Conservation (phyloP, 768 basidiomycete species). For the Tricholoma furcatifolium region DNA sequence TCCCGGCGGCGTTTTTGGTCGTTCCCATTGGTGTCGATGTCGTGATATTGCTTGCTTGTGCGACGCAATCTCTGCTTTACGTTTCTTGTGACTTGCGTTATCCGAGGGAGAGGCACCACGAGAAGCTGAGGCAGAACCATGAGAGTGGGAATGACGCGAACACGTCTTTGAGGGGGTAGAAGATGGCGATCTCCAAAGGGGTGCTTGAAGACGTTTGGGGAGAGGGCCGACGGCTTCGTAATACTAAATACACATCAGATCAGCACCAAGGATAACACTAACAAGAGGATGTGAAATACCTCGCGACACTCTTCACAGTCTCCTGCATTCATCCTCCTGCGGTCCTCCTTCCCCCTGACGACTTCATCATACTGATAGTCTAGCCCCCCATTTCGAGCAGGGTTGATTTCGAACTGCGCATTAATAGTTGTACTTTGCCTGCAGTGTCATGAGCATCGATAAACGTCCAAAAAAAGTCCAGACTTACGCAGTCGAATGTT, state of each 20-base stretch:
- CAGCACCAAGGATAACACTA: neutral
- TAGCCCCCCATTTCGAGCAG: slow-evolving; percentile 61
- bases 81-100: slow-evolving; percentile 5
- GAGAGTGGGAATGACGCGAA: slow-evolving; percentile 22
- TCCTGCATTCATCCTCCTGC: slow-evolving; percentile 65
- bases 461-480: neutral
- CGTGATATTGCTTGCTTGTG: slow-evolving; percentile 73
- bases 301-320: slow-evolving; percentile 84
- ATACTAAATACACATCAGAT: slow-evolving; percentile 48
- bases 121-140: slow-evolving; percentile 15
- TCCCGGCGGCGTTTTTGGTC: slow-evolving; percentile 74
- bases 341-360: slow-evolving; percentile 61
- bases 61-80: slow-evolving; percentile 33
- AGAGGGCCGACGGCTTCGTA: slow-evolving; percentile 76
- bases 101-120: neutral
- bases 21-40: slow-evolving; percentile 70
- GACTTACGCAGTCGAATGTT: slow-evolving; percentile 30
- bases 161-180: slow-evolving; percentile 26
- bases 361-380: slow-evolving; percentile 75
- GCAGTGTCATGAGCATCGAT: neutral
- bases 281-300: slow-evolving; percentile 36
- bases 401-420: slow-evolving; percentile 64
- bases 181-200: slow-evolving; percentile 71
- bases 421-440: slow-evolving; percentile 52
- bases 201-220: slow-evolving; percentile 61